phyloP scores from a whole-genome alignment of 2,329 filamentous ascomycete genomes.

The Domatiomyces catenatus region DNA sequence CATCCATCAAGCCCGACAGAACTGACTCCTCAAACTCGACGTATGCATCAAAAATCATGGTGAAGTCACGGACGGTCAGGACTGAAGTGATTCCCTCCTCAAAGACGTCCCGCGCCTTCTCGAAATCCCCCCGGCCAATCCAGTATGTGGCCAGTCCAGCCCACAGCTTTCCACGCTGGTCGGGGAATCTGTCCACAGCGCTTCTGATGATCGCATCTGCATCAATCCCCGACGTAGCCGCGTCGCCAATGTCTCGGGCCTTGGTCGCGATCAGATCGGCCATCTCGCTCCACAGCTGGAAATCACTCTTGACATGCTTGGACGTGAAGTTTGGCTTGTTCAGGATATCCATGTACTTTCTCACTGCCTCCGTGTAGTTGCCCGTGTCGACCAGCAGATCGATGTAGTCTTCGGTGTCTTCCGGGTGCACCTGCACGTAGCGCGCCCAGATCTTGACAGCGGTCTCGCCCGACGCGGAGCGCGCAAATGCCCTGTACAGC shows the following conservation, averaged over 20 bases:
- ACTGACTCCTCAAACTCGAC: slow-evolving; percentile 94
- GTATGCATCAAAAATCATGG: slow-evolving; percentile 89
- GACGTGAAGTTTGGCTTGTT: slow-evolving; percentile 84
- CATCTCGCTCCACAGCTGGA: slow-evolving; percentile 96
- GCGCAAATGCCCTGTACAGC: slow-evolving; percentile 78
- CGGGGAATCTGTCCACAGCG: slow-evolving; percentile 76
- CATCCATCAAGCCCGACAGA: slow-evolving; percentile 80
- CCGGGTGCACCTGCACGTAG: slow-evolving; percentile 94
- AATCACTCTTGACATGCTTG: slow-evolving; percentile 86
- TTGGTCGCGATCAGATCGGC: slow-evolving; percentile 84
- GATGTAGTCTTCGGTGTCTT: slow-evolving; percentile 90
- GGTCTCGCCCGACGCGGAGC: slow-evolving; percentile 75
- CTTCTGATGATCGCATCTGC: slow-evolving; percentile 87
- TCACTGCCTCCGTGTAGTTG: slow-evolving; percentile 79
- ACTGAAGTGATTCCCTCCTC: slow-evolving; percentile 95
- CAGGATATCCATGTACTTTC: slow-evolving; percentile 78
- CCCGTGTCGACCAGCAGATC: slow-evolving; percentile 68
- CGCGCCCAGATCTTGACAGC: slow-evolving; percentile 86
- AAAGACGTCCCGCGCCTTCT: slow-evolving; percentile 80
- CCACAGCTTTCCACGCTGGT: slow-evolving; percentile 91
- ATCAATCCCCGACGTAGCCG: slow-evolving; percentile 67
- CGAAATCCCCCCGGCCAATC: slow-evolving; percentile 85
- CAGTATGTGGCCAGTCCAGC: slow-evolving; percentile 89
- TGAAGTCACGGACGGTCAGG: slow-evolving; percentile 97
- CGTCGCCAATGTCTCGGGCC: slow-evolving; percentile 69